Base-by-base conservation (phyloP, 164 flowering plant genomes). In the Malania oleifera region DNA sequence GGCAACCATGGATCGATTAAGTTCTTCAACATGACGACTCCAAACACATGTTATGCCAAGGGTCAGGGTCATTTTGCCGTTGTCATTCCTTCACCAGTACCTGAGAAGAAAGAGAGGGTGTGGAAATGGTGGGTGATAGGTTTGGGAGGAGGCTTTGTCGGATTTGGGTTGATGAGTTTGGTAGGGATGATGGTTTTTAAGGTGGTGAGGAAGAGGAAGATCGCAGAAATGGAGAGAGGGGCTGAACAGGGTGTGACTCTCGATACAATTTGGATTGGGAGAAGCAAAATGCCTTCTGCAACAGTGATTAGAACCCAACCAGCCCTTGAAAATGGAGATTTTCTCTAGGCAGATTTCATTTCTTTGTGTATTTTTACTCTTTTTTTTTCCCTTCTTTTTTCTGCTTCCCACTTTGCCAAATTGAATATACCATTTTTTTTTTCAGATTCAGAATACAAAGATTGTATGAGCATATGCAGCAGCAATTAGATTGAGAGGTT, bases 271-370 rank as follows among this genome's bases (percentile, higher is more conserved):
- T 86, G 85, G 89, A 59, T 86, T 52, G 71, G 75, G 34, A 39
- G 59, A 41, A 80, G 83, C 52, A 85, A 61, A 71, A 67, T 89
- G 84, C 95, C 91, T 40, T 65, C 79, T 22, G 97, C 88, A 23
- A 60, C 74, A 18, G 68, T 71, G 48, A 65, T 67, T 11, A 80
- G 91, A 73, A 86, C 91, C 0, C 82, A 77, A 60, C 89, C 93
- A 11, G 56, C 60, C 17, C 75, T 78, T 66, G 92, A 86, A 49
- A 71, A 72, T 61, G 61, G 56, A 12, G 59, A 63, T 67, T 64
- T 64, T 73, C 86, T 79, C 59, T 80, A 74, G 99, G 61, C 99
- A 93, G 66, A 85, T 93, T n/a, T 20, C 67, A 34, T 7, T 13
- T 14, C 19, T 43, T 40, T 35, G 2, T 26, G 46, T 17, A 22